Evolutionary conservation across 2,329 filamentous ascomycete genomes (phyloP).

Genomic region (Ilyonectria sp.): DNA sequence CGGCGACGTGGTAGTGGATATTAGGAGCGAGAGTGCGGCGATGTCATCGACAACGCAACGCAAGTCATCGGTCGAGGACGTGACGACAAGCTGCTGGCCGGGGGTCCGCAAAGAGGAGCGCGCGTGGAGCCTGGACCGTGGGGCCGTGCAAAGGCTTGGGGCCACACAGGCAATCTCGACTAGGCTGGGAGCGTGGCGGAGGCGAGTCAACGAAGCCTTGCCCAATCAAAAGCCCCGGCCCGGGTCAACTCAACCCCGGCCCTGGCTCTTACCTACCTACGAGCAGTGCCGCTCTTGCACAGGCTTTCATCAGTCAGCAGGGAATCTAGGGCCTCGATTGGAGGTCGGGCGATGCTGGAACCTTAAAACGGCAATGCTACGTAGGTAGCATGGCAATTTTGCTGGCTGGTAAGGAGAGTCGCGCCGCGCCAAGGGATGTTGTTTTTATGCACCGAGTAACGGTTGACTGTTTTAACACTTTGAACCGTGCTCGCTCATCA

Average conservation of each 20-base stretch:
- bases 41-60: constrained; percentile 26
- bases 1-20: background rate
- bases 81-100: constrained; percentile 32
- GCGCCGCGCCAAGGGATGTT: constrained; percentile 4
- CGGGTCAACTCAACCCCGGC: constrained; percentile 2
- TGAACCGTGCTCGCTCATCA: too few species aligned
- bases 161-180: background rate
- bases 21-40: constrained; percentile 10
- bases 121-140: constrained; percentile 22
- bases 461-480: too few species aligned
- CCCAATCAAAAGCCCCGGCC: background rate
- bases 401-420: background rate
- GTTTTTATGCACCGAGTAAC: background rate
- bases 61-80: constrained; percentile 31
- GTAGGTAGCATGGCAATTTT: background rate
- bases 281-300: too few species aligned
- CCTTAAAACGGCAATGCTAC: background rate
- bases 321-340: background rate
- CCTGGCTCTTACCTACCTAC: background rate
- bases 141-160: constrained; percentile 8
- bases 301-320: background rate
- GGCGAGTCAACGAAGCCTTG: background rate
- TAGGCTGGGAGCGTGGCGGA: background rate
- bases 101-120: constrained; percentile 22
- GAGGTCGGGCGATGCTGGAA: background rate